Evolutionary conservation across 805 yeast species (phyloP).

Genomic region (Saccharomyces eubayanus): DNA sequence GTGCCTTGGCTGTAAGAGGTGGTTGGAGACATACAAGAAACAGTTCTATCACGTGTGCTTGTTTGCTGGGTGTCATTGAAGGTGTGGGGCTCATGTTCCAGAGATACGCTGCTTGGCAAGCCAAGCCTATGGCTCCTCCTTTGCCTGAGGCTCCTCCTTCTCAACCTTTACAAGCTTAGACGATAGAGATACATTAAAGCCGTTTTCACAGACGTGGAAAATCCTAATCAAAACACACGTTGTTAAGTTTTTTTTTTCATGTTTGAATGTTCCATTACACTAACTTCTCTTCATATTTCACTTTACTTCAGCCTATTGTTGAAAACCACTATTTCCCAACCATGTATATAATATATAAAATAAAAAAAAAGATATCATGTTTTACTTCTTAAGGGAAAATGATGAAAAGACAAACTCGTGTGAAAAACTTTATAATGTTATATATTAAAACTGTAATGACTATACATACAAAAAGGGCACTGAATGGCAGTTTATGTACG

Average conservation of each 20-base stretch:
- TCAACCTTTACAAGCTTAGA: conserved; percentile 32
- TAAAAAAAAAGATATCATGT: neutral
- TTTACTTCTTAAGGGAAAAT: neutral
- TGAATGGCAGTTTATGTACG: neutral
- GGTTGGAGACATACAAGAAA: conserved; percentile 96
- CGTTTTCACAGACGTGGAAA: neutral
- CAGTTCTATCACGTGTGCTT: conserved; percentile 95
- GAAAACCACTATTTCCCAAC: neutral
- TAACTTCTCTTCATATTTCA: neutral
- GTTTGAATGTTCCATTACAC: neutral
- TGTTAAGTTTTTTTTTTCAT: neutral
- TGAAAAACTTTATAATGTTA: neutral
- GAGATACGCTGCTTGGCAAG: conserved; percentile 78
- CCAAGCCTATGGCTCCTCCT: conserved; percentile 60
- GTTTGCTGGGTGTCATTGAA: conserved; percentile 91
- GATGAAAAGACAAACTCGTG: neutral
- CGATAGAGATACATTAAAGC: neutral
- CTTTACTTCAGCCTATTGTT: neutral
- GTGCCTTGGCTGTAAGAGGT: conserved; percentile 95
- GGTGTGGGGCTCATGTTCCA: conserved; percentile 97
- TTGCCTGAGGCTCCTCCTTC: conserved; percentile 36
- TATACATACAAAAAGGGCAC: neutral
- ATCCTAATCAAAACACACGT: neutral
- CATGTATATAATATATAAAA: neutral
- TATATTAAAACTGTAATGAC: neutral